phyloP scores from a whole-genome alignment of 106 monocot species.

The Ottelia alismoides region DNA sequence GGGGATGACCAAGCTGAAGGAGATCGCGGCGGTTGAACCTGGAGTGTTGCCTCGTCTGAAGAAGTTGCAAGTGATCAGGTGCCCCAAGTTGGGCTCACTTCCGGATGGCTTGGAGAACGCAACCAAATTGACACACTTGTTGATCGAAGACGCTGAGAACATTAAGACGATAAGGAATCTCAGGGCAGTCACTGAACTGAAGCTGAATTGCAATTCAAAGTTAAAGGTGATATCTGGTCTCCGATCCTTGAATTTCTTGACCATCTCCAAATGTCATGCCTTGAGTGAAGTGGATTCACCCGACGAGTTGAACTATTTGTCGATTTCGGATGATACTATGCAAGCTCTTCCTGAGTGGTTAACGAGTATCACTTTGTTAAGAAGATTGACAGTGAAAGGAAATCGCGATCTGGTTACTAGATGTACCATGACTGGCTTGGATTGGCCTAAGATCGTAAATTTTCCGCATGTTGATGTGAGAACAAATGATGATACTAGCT shows the following conservation, averaged over 20 bases:
- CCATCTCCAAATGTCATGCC: background rate
- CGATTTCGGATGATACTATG: background rate
- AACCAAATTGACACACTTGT: background rate
- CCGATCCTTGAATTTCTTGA: conserved; percentile 2
- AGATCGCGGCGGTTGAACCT: background rate
- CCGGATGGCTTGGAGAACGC: conserved; percentile 12
- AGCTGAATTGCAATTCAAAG: background rate
- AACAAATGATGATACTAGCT: conserved; percentile 1
- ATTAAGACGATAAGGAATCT: conserved; percentile 2
- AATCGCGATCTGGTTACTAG: background rate
- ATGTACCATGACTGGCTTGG: background rate
- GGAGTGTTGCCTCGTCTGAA: conserved; percentile 4
- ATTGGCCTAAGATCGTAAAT: conserved; percentile 2
- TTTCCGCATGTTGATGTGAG: conserved; percentile 1
- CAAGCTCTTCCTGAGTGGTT: conserved; percentile 4
- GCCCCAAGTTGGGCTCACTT: conserved; percentile 12
- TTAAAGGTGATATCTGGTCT: background rate
- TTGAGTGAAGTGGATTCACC: background rate
- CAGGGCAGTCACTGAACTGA: background rate
- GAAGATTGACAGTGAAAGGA: conserved; percentile 1
- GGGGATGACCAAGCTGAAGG: conserved; percentile 10
- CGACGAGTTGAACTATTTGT: conserved; percentile 1
- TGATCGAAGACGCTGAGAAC: background rate
- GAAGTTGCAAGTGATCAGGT: conserved; percentile 1
- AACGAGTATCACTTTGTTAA: background rate